Percentiles rank a stretch among this genome's conserved stretches.
These are phyloP conservation scores for Rhynchospora pubera DNA, from an alignment of 176 grass and related monocot genomes.

Conservation along the genomic window DNA sequence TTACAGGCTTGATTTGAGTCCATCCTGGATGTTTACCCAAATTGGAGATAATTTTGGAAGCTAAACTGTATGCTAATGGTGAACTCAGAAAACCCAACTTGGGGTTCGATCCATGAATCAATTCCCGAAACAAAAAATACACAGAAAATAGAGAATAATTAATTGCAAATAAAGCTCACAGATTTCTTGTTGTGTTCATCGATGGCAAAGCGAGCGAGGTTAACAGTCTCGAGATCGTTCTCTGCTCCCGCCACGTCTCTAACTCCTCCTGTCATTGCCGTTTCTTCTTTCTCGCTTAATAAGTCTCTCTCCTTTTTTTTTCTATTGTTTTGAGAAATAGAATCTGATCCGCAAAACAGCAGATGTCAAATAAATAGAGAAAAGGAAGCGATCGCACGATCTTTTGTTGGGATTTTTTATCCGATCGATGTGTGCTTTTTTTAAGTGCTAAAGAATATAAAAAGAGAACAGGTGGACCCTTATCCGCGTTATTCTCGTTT, in stretches of 20 bases:
- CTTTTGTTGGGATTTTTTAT: background rate
- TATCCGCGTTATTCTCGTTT: background rate
- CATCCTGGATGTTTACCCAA: background rate
- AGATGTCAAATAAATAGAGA: conserved; percentile 15
- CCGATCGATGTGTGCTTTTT: too few species aligned
- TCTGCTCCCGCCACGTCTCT: conserved; percentile 21
- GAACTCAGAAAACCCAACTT: background rate
- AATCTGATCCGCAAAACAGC: background rate
- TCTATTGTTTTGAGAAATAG: background rate
- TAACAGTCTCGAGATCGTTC: conserved; percentile 47
- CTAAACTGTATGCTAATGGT: background rate
- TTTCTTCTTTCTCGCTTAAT: conserved; percentile 20
- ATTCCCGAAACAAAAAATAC: background rate
- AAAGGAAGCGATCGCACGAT: background rate
- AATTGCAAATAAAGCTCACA: conserved; percentile 24
- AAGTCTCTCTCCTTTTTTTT: background rate
- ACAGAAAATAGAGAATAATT: background rate
- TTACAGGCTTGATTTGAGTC: background rate
- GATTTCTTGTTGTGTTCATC: conserved; percentile 79
- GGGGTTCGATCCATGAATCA: background rate
- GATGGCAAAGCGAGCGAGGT: conserved; percentile 72
- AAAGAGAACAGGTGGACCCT: background rate
- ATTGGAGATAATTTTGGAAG: background rate
- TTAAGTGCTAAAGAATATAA: too few species aligned
- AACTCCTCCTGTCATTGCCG: conserved; percentile 27